Evolutionary conservation across 2,329 filamentous ascomycete genomes (phyloP).

Genomic region (Hymenoscyphus albidus): DNA sequence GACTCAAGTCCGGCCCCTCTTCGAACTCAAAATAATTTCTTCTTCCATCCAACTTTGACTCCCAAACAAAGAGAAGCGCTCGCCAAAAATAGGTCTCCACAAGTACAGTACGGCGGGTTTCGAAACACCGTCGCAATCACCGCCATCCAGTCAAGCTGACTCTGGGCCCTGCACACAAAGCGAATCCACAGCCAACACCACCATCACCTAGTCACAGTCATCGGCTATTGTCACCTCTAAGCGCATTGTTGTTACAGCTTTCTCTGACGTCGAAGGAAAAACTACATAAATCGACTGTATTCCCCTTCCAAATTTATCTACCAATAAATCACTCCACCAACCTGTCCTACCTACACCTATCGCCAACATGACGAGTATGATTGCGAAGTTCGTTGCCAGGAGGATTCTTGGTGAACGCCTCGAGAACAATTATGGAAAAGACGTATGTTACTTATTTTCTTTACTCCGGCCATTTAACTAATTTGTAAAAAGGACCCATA

Average conservation of each 20-base stretch:
- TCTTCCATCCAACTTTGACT: not conserved
- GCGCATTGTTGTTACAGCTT: constrained; percentile 1
- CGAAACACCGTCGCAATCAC: constrained; percentile 5
- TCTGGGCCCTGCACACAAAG: not conserved
- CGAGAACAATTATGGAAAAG: constrained; percentile 55
- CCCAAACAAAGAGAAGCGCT: not conserved
- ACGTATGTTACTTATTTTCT: constrained; percentile 39
- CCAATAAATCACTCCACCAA: not conserved
- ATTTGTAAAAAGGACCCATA: constrained; percentile 70
- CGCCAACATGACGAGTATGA: constrained; percentile 48
- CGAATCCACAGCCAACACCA: not conserved
- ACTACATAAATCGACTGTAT: not conserved
- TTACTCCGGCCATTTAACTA: constrained; percentile 13
- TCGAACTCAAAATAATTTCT: not conserved
- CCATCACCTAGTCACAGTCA: not conserved
- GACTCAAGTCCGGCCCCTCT: not conserved
- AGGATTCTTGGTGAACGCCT: constrained; percentile 54
- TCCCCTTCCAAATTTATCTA: not conserved
- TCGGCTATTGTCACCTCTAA: not conserved
- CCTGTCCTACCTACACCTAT: constrained; percentile 5
- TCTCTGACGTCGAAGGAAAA: not conserved
- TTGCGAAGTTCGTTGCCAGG: constrained; percentile 53
- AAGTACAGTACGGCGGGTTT: constrained; percentile 1
- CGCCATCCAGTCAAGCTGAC: constrained; percentile 8
- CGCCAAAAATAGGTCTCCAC: constrained; percentile 4